Evolutionary conservation across 257 asterid genomes (phyloP), one percentile per base, ranked within the genome.

Genomic region (Solanum piurae): DNA sequence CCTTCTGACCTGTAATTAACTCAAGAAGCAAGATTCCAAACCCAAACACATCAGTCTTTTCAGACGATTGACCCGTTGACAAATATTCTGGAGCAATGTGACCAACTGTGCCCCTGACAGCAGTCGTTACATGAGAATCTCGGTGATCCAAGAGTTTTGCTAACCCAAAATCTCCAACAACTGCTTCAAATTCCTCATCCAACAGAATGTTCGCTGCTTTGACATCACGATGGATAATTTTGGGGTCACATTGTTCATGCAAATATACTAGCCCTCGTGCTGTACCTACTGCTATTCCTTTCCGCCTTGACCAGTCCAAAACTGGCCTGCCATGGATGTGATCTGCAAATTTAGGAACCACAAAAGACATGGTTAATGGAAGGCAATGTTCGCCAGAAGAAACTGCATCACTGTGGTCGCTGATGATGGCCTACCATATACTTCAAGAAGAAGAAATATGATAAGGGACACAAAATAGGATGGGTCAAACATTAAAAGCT

Each of bases 221-320:
- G 13, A 90, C 92, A 76, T 90, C 91, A n/a, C 92, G 71, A 86
- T 90, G 92, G 27, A 90, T 90, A 40, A 90, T 88, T 87, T 88
- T 88, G 16, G 92, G 92, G 75, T 90, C 92, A 88, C 92, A 90
- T 58, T 90, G 92, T 87, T 90, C 92, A 72, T 90, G 92, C 44
- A 90, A 87, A 40, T 90, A 90, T 31, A 87, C 44, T 10, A 90
- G 85, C 25, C 92, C 92, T 83, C 92, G 86, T 36, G 92, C 92
- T n/a, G 92, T 86, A 36, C 92, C 92, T 25, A 90, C 55, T 7
- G 91, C 92, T 21, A 90, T 90, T 25, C 86, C 34, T 75, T 90
- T 90, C 62, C 92, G 87, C 31, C 71, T 84, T 25, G 73, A 49
- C 92, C 92, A 90, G 68, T 84, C 89, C 80, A 90, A 60, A 33